Conservation (phyloP, 2,329 filamentous ascomycete genomes). For the Akanthomyces uredinophilus region DNA sequence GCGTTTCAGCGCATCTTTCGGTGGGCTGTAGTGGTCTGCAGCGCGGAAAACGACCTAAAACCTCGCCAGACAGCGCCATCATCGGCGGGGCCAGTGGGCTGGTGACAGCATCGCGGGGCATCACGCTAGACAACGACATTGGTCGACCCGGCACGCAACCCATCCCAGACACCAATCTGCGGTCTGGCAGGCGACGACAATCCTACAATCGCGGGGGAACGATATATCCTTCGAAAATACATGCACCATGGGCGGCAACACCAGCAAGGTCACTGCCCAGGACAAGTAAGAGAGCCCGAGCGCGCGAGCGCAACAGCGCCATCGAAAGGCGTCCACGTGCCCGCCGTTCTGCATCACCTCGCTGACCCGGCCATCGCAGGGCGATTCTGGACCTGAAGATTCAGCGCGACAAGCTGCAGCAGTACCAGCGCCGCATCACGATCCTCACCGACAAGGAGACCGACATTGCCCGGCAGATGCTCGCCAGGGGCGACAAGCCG, state of each 20-base stretch:
- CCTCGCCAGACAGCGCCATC: neutral
- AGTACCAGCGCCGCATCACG: slow-evolving; percentile 88
- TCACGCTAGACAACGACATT: neutral
- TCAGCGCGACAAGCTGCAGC: slow-evolving; percentile 93
- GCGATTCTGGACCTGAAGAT: slow-evolving; percentile 97
- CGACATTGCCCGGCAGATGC: slow-evolving; percentile 75
- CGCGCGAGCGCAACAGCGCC: neutral
- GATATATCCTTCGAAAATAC: neutral
- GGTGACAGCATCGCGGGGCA: slow-evolving; percentile 13
- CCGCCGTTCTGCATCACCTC: neutral
- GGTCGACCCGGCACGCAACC: neutral
- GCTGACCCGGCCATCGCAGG: slow-evolving; percentile 42
- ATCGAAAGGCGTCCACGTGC: slow-evolving; percentile 16
- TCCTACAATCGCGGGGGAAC: neutral
- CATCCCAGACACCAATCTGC: neutral
- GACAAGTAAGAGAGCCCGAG: slow-evolving; percentile 67
- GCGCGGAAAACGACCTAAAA: neutral
- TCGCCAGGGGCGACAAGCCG: slow-evolving; percentile 72
- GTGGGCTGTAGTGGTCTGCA: neutral
- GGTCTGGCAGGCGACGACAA: neutral
- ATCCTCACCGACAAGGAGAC: slow-evolving; percentile 84
- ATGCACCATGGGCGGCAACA: slow-evolving; percentile 47
- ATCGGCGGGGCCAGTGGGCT: neutral
- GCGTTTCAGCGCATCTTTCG: neutral
- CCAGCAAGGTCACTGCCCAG: slow-evolving; percentile 62